These are phyloP conservation scores for Thymus quinquecostatus DNA, from an alignment of 257 asterid genomes.

Conservation along the genomic window DNA sequence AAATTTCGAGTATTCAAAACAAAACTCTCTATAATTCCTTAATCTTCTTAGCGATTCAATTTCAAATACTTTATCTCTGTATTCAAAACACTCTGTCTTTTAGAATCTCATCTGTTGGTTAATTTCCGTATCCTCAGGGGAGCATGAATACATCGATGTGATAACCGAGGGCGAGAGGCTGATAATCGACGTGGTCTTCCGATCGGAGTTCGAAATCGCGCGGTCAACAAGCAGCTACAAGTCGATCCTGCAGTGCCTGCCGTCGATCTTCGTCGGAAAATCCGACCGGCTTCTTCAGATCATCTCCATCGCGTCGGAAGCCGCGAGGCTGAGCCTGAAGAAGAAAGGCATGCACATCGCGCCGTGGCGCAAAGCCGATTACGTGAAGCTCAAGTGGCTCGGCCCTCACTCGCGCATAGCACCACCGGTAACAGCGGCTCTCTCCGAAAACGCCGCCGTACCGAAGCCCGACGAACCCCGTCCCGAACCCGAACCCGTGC, in stretches of 20 bases:
- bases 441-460: slow-evolving; percentile 21
- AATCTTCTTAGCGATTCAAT: neutral
- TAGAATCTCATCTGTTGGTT: neutral
- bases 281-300: slow-evolving; percentile 78
- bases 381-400: slow-evolving; percentile 80
- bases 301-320: slow-evolving; percentile 68
- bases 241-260: slow-evolving; percentile 63
- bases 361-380: slow-evolving; percentile 93
- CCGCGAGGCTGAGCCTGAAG: slow-evolving; percentile 75
- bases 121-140: slow-evolving; percentile 46
- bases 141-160: slow-evolving; percentile 87
- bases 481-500: slow-evolving; percentile 9
- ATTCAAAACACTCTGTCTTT: neutral
- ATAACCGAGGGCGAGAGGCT: slow-evolving; percentile 66
- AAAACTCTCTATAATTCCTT: neutral
- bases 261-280: slow-evolving; percentile 80
- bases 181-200: slow-evolving; percentile 78
- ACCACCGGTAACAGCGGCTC: neutral
- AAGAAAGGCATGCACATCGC: slow-evolving; percentile 96
- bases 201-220: slow-evolving; percentile 92
- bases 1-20: neutral
- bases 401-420: slow-evolving; percentile 57
- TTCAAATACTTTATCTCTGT: neutral
- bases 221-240: slow-evolving; percentile 74
- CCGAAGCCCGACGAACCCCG: slow-evolving; percentile 2